phyloP scores from a whole-genome alignment of 768 basidiomycete species.

The Calvatia gigantea region DNA sequence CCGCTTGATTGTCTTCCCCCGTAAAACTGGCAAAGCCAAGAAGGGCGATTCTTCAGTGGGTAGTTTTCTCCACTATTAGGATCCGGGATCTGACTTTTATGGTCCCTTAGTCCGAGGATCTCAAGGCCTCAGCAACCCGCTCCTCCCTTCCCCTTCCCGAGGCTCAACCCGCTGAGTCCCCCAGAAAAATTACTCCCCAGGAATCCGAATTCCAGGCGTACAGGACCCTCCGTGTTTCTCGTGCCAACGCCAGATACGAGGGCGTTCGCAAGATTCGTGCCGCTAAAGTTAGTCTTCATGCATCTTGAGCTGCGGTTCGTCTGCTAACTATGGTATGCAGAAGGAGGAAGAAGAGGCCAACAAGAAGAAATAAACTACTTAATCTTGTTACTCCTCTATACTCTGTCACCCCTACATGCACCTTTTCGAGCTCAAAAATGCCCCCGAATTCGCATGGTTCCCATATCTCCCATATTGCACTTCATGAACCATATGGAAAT shows the following conservation, averaged over 20 bases:
- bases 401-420: constrained; percentile 23
- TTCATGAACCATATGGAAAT: constrained; percentile 36
- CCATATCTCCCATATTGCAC: constrained; percentile 26
- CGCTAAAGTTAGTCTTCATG: constrained; percentile 68
- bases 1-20: constrained; percentile 94
- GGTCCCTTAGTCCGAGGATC: constrained; percentile 67
- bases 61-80: constrained; percentile 16
- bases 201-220: constrained; percentile 90
- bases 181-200: constrained; percentile 88
- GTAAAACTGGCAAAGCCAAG: constrained; percentile 93
- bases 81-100: constrained; percentile 4
- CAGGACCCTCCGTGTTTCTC: constrained; percentile 81
- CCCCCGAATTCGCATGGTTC: constrained; percentile 23
- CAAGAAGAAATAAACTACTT: constrained; percentile 76
- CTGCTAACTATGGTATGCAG: constrained; percentile 31
- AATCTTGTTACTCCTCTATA: constrained; percentile 20
- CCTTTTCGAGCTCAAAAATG: constrained; percentile 32
- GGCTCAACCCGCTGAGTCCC: constrained; percentile 68
- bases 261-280: constrained; percentile 85
- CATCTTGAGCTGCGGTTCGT: background rate
- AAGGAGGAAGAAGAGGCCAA: constrained; percentile 90
- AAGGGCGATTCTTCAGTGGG: constrained; percentile 89
- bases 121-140: constrained; percentile 74
- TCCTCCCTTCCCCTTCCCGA: constrained; percentile 63
- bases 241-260: constrained; percentile 79